Evolutionary conservation across 2,329 filamentous ascomycete genomes (phyloP), one percentile per base, ranked within the genome.

Genomic region (Mycosphaerella sp.): DNA sequence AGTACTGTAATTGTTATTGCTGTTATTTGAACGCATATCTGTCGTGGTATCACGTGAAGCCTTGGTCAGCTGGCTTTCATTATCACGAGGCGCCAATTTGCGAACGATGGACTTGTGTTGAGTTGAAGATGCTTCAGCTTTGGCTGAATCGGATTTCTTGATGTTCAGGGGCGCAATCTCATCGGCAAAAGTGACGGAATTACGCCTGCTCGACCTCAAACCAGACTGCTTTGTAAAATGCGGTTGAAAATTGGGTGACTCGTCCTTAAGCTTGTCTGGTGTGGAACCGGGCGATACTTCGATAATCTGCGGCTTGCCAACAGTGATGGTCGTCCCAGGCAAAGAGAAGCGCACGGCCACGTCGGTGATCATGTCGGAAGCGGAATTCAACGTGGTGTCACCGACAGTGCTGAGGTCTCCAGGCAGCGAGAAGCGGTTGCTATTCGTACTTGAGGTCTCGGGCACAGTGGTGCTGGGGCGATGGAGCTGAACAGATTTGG

Each of bases 291-390:
- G 54, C 42, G 62, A 61, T 7, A 68, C 63, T 10, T 63, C 62
- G 7, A 67, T 60, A 34, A 68, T 63, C 41, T 68, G 66, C 25
- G 64, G 64, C 47, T 63, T 67, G 39, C 60, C 62, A 9, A 68
- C 59, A 12, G 62, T 64, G 55, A 72, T 69, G 2, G 66, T 64
- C 5, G 63, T 64, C 14, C 60, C 61, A 7, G 67, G 67, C 32
- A 69, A 45, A 0, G 67, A 68, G 53, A 70, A 69, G 37, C 65
- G 66, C n/a, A 68, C 62, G 40, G 66, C 66, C 21, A 68, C 60
- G 52, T 70, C 67, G 6, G 66, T 69, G 41, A 68, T 57, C 55
- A 64, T 62, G 41, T 68, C 63, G 4, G 64, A 63, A 9, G 57
- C 64, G 39, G 58, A 63, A 44, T 64, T 63, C 42, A 62, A 44